Base-by-base conservation (phyloP, 495 filamentous ascomycete species). In the Aspergillus homomorphus region DNA sequence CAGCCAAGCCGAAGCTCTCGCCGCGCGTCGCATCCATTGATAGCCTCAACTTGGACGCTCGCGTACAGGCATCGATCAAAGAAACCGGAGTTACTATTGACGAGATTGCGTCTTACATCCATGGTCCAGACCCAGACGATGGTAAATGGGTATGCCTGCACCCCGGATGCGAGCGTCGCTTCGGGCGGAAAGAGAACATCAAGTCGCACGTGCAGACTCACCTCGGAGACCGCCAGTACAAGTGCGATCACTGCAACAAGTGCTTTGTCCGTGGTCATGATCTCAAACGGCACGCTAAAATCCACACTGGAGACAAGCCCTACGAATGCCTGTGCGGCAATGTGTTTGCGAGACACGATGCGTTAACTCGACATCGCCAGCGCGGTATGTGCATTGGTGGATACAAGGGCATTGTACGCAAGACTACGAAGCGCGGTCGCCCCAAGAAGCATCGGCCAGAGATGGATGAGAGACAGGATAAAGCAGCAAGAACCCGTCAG, bases 151-250 rank as follows among this genome's bases (percentile, higher is more conserved):
- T 89, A 1, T 98, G 94, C 69, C 73, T 88, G 5, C 96, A 83
- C 65, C 84, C 87, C 3, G 84, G 84, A 14, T 98, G 94, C 76
- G 78, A 82, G 42, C 92, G 94, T 62, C 82, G 83, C 15, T 98
- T 98, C 67, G 90, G 90, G 14, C 83, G 94, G 50, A 94, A 96
- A 69, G 94, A 98, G 73, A 98, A 98, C 71, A 95, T 96, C 77
- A 95, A 93, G 66, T 93, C 91, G 9, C 94, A 98, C 70, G 89
- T 98, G 45, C 94, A 98, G 71, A 97, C 94, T 1, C 94, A 98
- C 67, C 86, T 98, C 54, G 92, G 92, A 61, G 95, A 98, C 62
- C 83, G 95, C 26, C 95, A 96, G 67, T 98, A 87, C 74, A 84
- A 86, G 65, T 98, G 94, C 69, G 87, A 89, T 51, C 82, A 87